Conservation (phyloP, 2,329 filamentous ascomycete species). For the Diaporthe ilicicola region DNA sequence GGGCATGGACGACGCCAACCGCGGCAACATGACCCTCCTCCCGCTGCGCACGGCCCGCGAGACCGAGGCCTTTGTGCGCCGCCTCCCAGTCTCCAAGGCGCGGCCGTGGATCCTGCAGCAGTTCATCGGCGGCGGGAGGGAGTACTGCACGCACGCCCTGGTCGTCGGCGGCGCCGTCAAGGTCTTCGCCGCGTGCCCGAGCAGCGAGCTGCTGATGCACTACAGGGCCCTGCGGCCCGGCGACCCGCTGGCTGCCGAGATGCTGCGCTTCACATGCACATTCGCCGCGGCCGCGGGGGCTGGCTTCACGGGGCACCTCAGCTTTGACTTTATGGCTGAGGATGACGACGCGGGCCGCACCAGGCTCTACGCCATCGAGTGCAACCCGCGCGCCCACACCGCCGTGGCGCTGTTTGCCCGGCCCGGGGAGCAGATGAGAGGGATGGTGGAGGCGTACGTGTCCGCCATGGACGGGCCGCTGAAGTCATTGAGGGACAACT, state of each 20-base stretch:
- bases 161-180: constrained; percentile 71
- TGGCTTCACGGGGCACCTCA: constrained; percentile 73
- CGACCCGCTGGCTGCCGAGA: constrained; percentile 63
- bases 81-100: constrained; percentile 61
- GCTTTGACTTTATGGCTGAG: constrained; percentile 75
- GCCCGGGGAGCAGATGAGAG: constrained; percentile 48
- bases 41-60: constrained; percentile 61
- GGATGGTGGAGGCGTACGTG: constrained; percentile 63
- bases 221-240: constrained; percentile 67
- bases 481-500: constrained; percentile 26
- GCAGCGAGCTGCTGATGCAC: constrained; percentile 70
- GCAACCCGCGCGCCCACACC: constrained; percentile 75
- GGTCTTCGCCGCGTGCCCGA: constrained; percentile 73
- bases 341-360: constrained; percentile 46
- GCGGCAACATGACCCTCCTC: constrained; percentile 71
- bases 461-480: constrained; percentile 47
- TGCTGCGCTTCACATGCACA: constrained; percentile 70
- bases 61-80: constrained; percentile 63
- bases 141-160: constrained; percentile 77
- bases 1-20: constrained; percentile 66
- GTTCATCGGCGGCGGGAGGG: constrained; percentile 65
- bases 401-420: constrained; percentile 68
- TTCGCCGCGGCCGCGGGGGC: constrained; percentile 56
- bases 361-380: constrained; percentile 73
- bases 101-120: constrained; percentile 75